phyloP scores from a whole-genome alignment of 2,329 filamentous ascomycete species.

The Aureobasidium sp. region DNA sequence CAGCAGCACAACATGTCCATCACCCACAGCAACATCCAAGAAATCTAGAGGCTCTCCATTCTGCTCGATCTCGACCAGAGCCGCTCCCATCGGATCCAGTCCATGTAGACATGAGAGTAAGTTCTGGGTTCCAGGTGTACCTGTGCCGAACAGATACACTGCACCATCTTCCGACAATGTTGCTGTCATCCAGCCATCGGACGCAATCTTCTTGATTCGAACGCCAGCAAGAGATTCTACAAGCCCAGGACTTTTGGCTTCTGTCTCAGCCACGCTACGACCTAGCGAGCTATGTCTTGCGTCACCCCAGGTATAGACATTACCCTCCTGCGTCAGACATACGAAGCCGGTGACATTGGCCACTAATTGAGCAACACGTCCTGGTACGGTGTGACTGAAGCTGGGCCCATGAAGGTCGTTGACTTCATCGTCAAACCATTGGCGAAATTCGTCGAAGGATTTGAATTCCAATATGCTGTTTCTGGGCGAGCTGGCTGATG shows the following conservation, averaged over 20 bases:
- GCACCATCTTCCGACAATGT: conserved; percentile 53
- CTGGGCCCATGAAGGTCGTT: conserved; percentile 20
- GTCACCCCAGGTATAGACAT: conserved; percentile 48
- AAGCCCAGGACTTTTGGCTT: conserved; percentile 40
- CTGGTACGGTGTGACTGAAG: conserved; percentile 25
- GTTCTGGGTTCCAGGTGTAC: conserved; percentile 21
- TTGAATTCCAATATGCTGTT: conserved; percentile 27
- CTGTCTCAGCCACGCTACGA: conserved; percentile 36
- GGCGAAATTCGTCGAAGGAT: conserved; percentile 21
- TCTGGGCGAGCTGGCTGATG: conserved; percentile 22
- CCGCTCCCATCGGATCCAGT: conserved; percentile 23
- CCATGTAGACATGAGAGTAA: conserved; percentile 21
- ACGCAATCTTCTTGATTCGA: conserved; percentile 46
- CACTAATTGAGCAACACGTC: conserved; percentile 25
- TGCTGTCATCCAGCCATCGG: conserved; percentile 50
- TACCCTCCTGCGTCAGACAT: conserved; percentile 30
- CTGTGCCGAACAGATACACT: conserved; percentile 56
- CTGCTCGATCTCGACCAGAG: conserved; percentile 30
- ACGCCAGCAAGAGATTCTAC: conserved; percentile 48
- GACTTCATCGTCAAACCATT: conserved; percentile 25
- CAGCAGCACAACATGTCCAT: conserved; percentile 52
- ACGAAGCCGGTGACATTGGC: conserved; percentile 36
- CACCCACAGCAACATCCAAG: conserved; percentile 51
- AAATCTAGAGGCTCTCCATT: conserved; percentile 41
- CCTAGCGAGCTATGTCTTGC: conserved; percentile 54